A percentile compares a stretch with the other conserved stretches of the same genome.
phyloP scores from a whole-genome alignment of 1,139 yeast genomes.

The Meyerozyma sp. region DNA sequence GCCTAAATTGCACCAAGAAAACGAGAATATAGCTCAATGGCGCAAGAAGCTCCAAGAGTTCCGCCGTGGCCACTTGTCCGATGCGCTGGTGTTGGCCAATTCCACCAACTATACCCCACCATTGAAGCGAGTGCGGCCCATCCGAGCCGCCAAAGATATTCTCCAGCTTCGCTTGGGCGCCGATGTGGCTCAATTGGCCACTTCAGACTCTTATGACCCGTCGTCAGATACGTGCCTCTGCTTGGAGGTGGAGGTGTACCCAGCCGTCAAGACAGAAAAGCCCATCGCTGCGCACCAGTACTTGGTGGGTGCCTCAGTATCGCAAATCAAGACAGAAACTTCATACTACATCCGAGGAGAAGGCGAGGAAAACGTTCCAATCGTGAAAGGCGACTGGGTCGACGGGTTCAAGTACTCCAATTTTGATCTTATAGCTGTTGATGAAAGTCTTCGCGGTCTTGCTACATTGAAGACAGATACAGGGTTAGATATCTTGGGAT shows the following conservation, averaged over 20 bases:
- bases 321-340: constrained; percentile 16
- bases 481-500: constrained; percentile 63
- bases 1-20: constrained; percentile 7
- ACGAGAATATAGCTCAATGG: constrained; percentile 12
- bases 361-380: constrained; percentile 7
- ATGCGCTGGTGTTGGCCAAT: constrained; percentile 8
- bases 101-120: neutral
- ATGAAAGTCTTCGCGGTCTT: constrained; percentile 14
- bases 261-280: constrained; percentile 51
- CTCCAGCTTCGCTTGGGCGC: constrained; percentile 3
- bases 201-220: neutral
- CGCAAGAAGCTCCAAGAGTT: constrained; percentile 10
- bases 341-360: constrained; percentile 17
- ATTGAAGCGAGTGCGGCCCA: neutral
- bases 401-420: constrained; percentile 56
- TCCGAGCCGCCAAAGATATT: constrained; percentile 2
- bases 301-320: constrained; percentile 9
- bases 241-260: constrained; percentile 52
- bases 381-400: constrained; percentile 1
- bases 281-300: constrained; percentile 28
- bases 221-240: constrained; percentile 5
- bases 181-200: neutral
- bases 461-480: constrained; percentile 39
- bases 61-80: constrained; percentile 7
- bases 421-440: constrained; percentile 29